Evolutionary conservation across 805 yeast genomes (phyloP).

Genomic region (Lachancea lanzarotensis): DNA sequence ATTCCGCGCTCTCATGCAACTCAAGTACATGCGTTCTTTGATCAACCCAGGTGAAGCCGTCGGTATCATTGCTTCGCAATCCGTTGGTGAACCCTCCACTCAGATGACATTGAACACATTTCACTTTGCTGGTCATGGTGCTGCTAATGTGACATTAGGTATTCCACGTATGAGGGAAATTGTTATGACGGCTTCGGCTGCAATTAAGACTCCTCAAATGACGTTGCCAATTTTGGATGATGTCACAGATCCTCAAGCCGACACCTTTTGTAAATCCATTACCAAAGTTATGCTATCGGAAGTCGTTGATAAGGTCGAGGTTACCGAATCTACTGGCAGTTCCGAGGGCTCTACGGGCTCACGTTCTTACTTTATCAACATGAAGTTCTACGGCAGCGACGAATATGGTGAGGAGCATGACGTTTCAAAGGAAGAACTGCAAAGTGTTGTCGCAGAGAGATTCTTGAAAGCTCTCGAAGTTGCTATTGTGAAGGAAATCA

Average conservation of each 20-base stretch:
- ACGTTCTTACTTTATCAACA: constrained; percentile 68
- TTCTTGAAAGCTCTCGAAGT: constrained; percentile 69
- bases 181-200: constrained; percentile 96
- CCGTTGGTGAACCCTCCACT: constrained; percentile 98
- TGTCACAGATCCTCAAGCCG: constrained; percentile 82
- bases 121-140: constrained; percentile 99
- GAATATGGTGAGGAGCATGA: constrained; percentile 89
- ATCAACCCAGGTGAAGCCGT: constrained; percentile 97
- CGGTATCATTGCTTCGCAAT: constrained; percentile 96
- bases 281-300: constrained; percentile 82
- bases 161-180: constrained; percentile 99
- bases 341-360: constrained; percentile 41
- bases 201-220: constrained; percentile 99
- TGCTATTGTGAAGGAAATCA: constrained; percentile 71
- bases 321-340: constrained; percentile 80
- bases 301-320: constrained; percentile 76
- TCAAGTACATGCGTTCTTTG: constrained; percentile 94
- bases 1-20: constrained; percentile 94
- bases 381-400: constrained; percentile 64
- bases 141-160: constrained; percentile 98
- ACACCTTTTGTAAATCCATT: constrained; percentile 84
- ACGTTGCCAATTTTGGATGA: constrained; percentile 76
- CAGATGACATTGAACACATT: constrained; percentile 97
- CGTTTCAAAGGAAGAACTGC: constrained; percentile 72
- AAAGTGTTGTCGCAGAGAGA: constrained; percentile 52